Conservation (phyloP, 768 basidiomycete species). For the Amanita fuliginea region DNA sequence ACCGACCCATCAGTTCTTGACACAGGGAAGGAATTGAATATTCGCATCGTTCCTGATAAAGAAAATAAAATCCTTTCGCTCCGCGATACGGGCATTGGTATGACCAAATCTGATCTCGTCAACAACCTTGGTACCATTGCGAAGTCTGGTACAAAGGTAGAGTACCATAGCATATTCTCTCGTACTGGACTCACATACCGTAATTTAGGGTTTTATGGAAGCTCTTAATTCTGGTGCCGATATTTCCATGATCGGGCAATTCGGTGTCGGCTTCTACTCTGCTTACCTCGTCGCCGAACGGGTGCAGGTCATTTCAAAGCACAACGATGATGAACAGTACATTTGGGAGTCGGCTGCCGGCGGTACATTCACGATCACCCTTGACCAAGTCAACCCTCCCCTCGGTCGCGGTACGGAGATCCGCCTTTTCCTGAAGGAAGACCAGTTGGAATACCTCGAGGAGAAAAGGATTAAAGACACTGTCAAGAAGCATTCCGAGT, state of each 20-base stretch:
- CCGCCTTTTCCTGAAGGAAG: slow-evolving; percentile 92
- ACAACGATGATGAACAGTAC: slow-evolving; percentile 99
- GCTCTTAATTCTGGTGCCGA: slow-evolving; percentile 84
- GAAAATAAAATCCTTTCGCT: slow-evolving; percentile 86
- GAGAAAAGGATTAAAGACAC: slow-evolving; percentile 99
- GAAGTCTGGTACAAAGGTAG: slow-evolving; percentile 87
- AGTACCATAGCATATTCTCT: neutral
- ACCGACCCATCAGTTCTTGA: slow-evolving; percentile 91
- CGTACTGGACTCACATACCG: slow-evolving; percentile 1
- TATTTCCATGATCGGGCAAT: slow-evolving; percentile 96
- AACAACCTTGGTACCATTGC: slow-evolving; percentile 98
- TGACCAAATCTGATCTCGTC: slow-evolving; percentile 99
- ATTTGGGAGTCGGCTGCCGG: slow-evolving; percentile 99
- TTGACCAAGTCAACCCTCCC: slow-evolving; percentile 79
- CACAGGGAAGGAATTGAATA: slow-evolving; percentile 83
- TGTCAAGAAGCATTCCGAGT: slow-evolving; percentile 99
- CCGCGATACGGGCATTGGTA: slow-evolving; percentile 95
- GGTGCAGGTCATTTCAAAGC: slow-evolving; percentile 97
- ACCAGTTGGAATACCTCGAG: slow-evolving; percentile 97
- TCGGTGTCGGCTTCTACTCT: slow-evolving; percentile 99
- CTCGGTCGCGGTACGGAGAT: slow-evolving; percentile 93
- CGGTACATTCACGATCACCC: slow-evolving; percentile 98
- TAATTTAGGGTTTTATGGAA: slow-evolving; percentile 95
- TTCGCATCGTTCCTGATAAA: slow-evolving; percentile 92
- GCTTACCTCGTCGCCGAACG: slow-evolving; percentile 98